Evolutionary conservation across 2,329 filamentous ascomycete species (phyloP), one percentile per base, ranked within the genome.

Genomic region (Fusarium zealandicum): DNA sequence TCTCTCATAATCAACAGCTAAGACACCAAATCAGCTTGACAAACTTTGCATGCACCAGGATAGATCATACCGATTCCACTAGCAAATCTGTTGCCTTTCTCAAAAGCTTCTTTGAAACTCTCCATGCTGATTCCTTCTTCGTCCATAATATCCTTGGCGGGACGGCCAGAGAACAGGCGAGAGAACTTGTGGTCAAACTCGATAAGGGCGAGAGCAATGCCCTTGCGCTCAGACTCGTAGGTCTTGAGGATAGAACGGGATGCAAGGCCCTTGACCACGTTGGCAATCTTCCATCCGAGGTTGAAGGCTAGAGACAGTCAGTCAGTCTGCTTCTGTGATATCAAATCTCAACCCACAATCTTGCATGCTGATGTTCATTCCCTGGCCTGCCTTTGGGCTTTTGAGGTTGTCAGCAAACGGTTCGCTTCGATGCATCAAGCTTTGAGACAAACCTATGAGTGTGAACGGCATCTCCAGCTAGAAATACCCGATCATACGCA

Each of bases 311-410:
- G n/a, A n/a, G n/a, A n/a, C n/a, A n/a, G n/a, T n/a, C n/a, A n/a
- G n/a, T n/a, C n/a, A n/a, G n/a, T n/a, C n/a, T n/a, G n/a, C n/a
- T n/a, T n/a, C n/a, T n/a, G n/a, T n/a, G n/a, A n/a, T n/a, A n/a
- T n/a, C n/a, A n/a, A n/a, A n/a, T n/a, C n/a, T n/a, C n/a, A n/a
- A n/a, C n/a, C n/a, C n/a, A n/a, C n/a, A 72, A 68, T 90, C 87
- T 63, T 89, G 86, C 80, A 90, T 86, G 27, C 79, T 83, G 3
- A 89, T 83, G 58, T 90, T 90, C 87, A 90, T 90, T 8, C 88
- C 87, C 68, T 89, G 86, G 1, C 86, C 86, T 1, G 84, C 86
- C 66, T 89, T 89, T 6, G 86, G 86, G n/a, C n/a, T n/a, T n/a
- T n/a, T n/a, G n/a, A n/a, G n/a, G n/a, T n/a, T n/a, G n/a, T n/a